Base-by-base conservation (phyloP, 1,284 basidiomycete species). In the Ustilago curta region DNA sequence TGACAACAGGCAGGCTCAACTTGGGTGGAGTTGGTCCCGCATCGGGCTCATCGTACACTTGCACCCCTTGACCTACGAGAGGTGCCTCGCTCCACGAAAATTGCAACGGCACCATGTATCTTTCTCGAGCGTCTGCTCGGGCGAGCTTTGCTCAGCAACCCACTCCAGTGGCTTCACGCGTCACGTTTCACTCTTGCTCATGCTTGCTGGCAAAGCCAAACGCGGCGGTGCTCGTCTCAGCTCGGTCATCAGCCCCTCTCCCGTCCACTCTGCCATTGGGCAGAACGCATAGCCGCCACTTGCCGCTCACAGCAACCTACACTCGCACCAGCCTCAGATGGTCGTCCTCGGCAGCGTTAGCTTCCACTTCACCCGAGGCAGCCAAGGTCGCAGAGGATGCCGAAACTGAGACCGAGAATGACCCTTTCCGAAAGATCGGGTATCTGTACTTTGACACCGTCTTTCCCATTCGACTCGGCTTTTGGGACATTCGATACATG, bases 401-500 rank as follows among this genome's bases (percentile, higher is more conserved):
- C 19, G 65, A 72, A 39, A 53, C 35, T 23, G 70, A 76, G 21
- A 76, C 66, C 11, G 70, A 73, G n/a, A 70, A 52, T 40, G 74
- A 76, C 23, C 74, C 74, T 2, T 70, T 67, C 54, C 70, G 69
- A 49, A 76, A 73, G 54, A 65, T 78, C 42, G 75, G 71, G 49
- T 76, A 76, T 39, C 61, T 80, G 49, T 80, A 80, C 63, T 79
- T 80, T 40, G 80, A 81, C 56, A 76, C 80, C n/a, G 68, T 78
- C 52, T 82, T 81, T 48, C 79, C 80, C 32, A 78, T 82, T 39
- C 59, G 69, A 18, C 69, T 81, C 21, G 79, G 78, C n/a, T 76
- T 69, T 49, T 78, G 70, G 70, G 80, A 82, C 43, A 53, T 77
- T 7, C 65, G 80, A 43, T 71, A 70, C 56, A 63, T 68, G 56